Percentiles rank a stretch among this genome's conserved stretches.
phyloP scores from a whole-genome alignment of 2,329 filamentous ascomycete genomes.

The Ascochyta viciae-villosae region DNA sequence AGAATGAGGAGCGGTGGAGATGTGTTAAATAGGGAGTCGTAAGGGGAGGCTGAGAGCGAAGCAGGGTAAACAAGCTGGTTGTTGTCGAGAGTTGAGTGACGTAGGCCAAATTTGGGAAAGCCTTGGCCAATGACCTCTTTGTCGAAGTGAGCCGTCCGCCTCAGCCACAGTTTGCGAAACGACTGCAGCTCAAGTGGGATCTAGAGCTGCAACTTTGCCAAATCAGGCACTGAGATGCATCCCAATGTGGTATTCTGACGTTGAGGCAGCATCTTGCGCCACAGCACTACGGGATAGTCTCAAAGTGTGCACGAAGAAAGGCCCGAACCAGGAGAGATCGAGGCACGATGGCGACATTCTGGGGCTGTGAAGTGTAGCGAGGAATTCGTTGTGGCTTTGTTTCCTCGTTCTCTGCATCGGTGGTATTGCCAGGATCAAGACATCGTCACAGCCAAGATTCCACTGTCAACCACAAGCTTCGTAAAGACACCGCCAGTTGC shows the following conservation, averaged over 20 bases:
- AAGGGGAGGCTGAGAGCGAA: constrained; percentile 19
- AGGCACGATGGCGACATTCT: constrained; percentile 8
- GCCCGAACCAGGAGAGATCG: neutral
- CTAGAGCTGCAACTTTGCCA: constrained; percentile 7
- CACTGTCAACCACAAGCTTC: neutral
- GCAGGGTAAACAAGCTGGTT: constrained; percentile 23
- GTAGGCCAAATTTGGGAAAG: constrained; percentile 18
- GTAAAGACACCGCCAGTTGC: neutral
- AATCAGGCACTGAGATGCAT: neutral
- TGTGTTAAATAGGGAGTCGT: constrained; percentile 24
- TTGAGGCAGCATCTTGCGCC: constrained; percentile 5
- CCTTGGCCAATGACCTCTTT: constrained; percentile 11
- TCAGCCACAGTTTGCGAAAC: constrained; percentile 16
- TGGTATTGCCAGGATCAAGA: neutral
- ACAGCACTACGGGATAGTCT: constrained; percentile 5
- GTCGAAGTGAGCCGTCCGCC: neutral
- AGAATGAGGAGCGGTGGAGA: constrained; percentile 1
- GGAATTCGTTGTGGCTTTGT: neutral
- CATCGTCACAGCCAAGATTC: neutral
- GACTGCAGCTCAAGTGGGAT: neutral
- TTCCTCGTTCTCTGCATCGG: neutral
- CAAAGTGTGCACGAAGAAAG: neutral
- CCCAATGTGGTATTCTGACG: constrained; percentile 6
- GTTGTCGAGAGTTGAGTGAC: constrained; percentile 5
- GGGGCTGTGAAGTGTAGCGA: constrained; percentile 5